Evolutionary conservation across 768 basidiomycete species (phyloP), one percentile per base, ranked within the genome.

Genomic region (Cytidiella melzeri): DNA sequence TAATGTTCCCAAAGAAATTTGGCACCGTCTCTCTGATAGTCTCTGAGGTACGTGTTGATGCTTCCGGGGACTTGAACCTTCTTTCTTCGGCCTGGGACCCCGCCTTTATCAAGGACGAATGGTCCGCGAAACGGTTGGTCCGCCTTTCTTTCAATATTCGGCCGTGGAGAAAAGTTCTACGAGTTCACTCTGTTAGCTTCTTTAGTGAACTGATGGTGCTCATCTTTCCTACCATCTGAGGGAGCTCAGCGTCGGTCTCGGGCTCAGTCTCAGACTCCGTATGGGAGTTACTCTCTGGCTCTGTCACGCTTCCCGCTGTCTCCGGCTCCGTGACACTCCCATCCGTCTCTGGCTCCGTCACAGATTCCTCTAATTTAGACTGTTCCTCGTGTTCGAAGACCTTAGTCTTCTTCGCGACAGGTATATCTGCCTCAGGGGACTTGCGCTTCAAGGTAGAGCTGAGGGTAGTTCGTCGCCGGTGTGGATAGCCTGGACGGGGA

Each of bases 11-110:
- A 96, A 43, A 97, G 77, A 66, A 97, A 97, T 37, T 72, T 65
- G 11, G 87, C 79, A 6, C 95, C 95, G 10, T 92, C 84, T 27
- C 91, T 75, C 60, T 98, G 95, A 59, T 98, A 98, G 27, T 83
- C 80, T 47, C 94, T 83, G n/a, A 97, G 71, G 63, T 84, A 90
- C 0, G 83, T 81, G 64, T 94, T 95, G 58, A 96, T 84, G 3
- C 82, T 64, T 5, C 71, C 75, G 2, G 87, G 85, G 19, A 89
- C 76, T 53, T 70, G 70, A 19, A 80, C 70, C 26, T 67, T 64
- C 39, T 69, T 59, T 23, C 65, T 26, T 46, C 27, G 30, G 30
- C 27, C 15, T 18, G 4, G n/a, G 3, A 26, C 10, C 21, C 7
- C 19, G 41, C 19, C 66, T 28, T 60, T 59, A 49, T 82, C 79